These are phyloP conservation scores for Houttuynia cordata DNA, from an alignment of 164 flowering plant genomes.

Conservation along the genomic window DNA sequence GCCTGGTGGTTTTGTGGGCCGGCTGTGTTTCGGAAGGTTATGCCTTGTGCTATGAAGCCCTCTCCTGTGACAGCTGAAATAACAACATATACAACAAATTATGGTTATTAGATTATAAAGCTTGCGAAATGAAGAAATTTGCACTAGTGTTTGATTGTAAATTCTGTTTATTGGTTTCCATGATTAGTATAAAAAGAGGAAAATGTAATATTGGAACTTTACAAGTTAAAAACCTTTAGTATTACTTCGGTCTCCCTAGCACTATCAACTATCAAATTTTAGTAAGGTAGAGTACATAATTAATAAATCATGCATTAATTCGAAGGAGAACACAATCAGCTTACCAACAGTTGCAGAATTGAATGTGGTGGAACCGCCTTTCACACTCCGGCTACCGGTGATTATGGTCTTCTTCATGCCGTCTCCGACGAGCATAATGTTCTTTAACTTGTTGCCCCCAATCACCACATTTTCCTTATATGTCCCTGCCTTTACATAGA, in stretches of 20 bases:
- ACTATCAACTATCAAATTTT: too few relatives aligned
- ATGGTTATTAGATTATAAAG: too few relatives aligned
- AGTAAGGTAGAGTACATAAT: too few relatives aligned
- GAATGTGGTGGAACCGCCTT: conserved; percentile 21
- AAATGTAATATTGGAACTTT: too few relatives aligned
- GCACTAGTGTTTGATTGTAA: too few relatives aligned
- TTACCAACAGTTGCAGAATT: conserved; percentile 25
- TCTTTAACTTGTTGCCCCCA: conserved; percentile 8
- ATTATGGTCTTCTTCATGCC: conserved; percentile 23
- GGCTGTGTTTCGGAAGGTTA: conserved; percentile 57
- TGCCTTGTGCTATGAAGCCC: conserved; percentile 42
- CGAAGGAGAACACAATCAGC: too few relatives aligned
- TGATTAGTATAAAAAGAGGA: too few relatives aligned
- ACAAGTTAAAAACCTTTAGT: too few relatives aligned
- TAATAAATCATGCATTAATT: too few relatives aligned
- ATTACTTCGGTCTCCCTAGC: too few relatives aligned
- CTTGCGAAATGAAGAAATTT: too few relatives aligned
- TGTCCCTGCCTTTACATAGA: conserved; percentile 46
- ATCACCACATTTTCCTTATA: conserved; percentile 48
- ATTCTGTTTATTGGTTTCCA: too few relatives aligned
- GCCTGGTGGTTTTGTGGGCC: conserved; percentile 50
- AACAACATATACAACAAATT: background rate
- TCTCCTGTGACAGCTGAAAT: conserved; percentile 37
- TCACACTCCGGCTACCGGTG: conserved; percentile 21
- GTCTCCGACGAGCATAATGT: conserved; percentile 36